Evolutionary conservation across 2,329 filamentous ascomycete genomes (phyloP).

Genomic region (Verticillium klebahnii): DNA sequence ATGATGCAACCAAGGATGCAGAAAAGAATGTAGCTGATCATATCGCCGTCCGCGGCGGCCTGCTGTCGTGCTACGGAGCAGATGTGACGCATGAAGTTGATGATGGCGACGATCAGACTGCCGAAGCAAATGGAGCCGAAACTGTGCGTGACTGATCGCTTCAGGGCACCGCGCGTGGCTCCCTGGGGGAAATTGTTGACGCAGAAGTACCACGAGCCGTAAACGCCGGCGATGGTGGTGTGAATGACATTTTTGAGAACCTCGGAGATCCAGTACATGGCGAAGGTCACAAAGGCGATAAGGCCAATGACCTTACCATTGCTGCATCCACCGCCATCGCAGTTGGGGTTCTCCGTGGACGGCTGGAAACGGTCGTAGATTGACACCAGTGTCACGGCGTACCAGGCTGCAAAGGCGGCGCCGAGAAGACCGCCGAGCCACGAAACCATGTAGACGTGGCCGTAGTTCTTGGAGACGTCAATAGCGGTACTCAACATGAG

Average conservation of each 20-base stretch:
- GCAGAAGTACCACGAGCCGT: constrained; percentile 91
- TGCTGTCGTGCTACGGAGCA: constrained; percentile 70
- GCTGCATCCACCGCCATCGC: constrained; percentile 61
- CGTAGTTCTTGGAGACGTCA: constrained; percentile 76
- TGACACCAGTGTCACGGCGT: constrained; percentile 77
- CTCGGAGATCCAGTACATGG: constrained; percentile 91
- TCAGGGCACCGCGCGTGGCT: constrained; percentile 78
- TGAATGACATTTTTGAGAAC: constrained; percentile 94
- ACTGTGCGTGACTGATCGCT: constrained; percentile 79
- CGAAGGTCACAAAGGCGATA: constrained; percentile 82
- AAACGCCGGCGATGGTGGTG: constrained; percentile 80
- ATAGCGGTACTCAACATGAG: constrained; percentile 85
- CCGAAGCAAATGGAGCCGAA: constrained; percentile 90
- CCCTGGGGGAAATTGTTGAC: constrained; percentile 65
- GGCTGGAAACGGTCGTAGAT: constrained; percentile 84
- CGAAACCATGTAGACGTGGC: constrained; percentile 83
- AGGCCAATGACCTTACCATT: constrained; percentile 76
- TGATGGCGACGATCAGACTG: constrained; percentile 78
- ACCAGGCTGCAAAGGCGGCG: constrained; percentile 78
- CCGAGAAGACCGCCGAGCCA: constrained; percentile 75
- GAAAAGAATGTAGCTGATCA: constrained; percentile 61
- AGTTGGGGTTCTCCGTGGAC: constrained; percentile 43
- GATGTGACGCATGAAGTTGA: constrained; percentile 78
- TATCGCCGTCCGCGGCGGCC: constrained; percentile 62
- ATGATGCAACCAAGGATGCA: constrained; percentile 77